A percentile compares a stretch with the other conserved stretches of the same genome.
These are phyloP conservation scores for Hypoxylon cercidicola DNA, from an alignment of 495 filamentous ascomycete genomes.

Conservation along the genomic window DNA sequence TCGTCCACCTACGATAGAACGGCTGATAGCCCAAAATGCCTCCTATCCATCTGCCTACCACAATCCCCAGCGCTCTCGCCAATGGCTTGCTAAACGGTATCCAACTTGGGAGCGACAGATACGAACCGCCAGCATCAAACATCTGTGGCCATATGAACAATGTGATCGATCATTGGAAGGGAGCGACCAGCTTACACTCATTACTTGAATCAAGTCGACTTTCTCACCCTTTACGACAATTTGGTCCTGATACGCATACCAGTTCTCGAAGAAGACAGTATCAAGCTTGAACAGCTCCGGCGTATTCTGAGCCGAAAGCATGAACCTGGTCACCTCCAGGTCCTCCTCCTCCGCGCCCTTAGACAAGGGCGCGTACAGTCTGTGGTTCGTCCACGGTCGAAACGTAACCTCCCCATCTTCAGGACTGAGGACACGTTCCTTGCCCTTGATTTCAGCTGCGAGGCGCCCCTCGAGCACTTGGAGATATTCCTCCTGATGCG, in stretches of 20 bases:
- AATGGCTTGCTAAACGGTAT: slow-evolving; percentile 55
- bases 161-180: slow-evolving; percentile 8
- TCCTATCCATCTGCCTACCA: slow-evolving; percentile 63
- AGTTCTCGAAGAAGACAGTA: slow-evolving; percentile 64
- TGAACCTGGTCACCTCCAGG: slow-evolving; percentile 37
- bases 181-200: slow-evolving; percentile 48
- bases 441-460: slow-evolving; percentile 50
- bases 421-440: slow-evolving; percentile 43
- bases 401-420: slow-evolving; percentile 50
- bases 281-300: slow-evolving; percentile 52
- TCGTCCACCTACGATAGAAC: slow-evolving; percentile 61
- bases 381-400: slow-evolving; percentile 53
- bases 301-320: slow-evolving; percentile 49
- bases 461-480: slow-evolving; percentile 51
- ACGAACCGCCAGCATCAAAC: slow-evolving; percentile 61
- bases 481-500: slow-evolving; percentile 57
- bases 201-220: slow-evolving; percentile 57
- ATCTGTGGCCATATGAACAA: slow-evolving; percentile 44
- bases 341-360: slow-evolving; percentile 24
- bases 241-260: slow-evolving; percentile 64
- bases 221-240: slow-evolving; percentile 51
- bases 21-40: slow-evolving; percentile 63
- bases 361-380: slow-evolving; percentile 47
- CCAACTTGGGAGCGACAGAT: slow-evolving; percentile 57
- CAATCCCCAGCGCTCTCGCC: slow-evolving; percentile 51